Evolutionary conservation across 768 basidiomycete genomes (phyloP), one percentile per base, ranked within the genome.

Genomic region (Lentinula lateritia): DNA sequence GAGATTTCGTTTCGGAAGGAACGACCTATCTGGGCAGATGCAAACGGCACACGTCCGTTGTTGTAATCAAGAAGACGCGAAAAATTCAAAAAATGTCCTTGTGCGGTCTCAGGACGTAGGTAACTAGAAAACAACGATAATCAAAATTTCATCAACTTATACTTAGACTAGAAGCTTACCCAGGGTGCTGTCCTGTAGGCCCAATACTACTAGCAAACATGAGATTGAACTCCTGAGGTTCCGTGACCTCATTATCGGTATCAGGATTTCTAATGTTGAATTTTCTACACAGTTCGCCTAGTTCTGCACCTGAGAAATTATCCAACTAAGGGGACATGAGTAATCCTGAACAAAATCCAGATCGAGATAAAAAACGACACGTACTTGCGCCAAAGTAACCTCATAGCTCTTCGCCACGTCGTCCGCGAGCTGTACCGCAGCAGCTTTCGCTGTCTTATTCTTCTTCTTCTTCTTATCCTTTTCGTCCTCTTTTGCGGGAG

Each of bases 41-140:
- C 97, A 71, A 98, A 99, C 0, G 96, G 97, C 20, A 99, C 78
- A 20, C 92, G 89, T 12, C 93, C 92, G 72, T 98, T 97, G 81
- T 98, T 98, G 84, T 96, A 98, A 52, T 98, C 97, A 62, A 98
- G 89, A 35, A 98, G 82, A 16, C 96, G 91, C 64, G 88, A 87
- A 78, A 99, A 99, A 82, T 98, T 98, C 72, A 98, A 86, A 81
- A 98, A 99, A 74, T 98, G 97, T 58, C 96, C 94, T 70, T 98
- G 96, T 0, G 97, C 96, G 0, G 97, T 99, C 74, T 98, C 97
- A 1, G 97, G 97, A 20, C 97, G 94, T 58, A 99, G 88, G 76
- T 85, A 98, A 50, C 95, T 95, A 67, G 10, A 18, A 8, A n/a
- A 58, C 8, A n/a, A 28, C 8, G 43, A 52, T n/a, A 50, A 34